phyloP scores from a whole-genome alignment of 345 rosid species.

The Firmiana major region DNA sequence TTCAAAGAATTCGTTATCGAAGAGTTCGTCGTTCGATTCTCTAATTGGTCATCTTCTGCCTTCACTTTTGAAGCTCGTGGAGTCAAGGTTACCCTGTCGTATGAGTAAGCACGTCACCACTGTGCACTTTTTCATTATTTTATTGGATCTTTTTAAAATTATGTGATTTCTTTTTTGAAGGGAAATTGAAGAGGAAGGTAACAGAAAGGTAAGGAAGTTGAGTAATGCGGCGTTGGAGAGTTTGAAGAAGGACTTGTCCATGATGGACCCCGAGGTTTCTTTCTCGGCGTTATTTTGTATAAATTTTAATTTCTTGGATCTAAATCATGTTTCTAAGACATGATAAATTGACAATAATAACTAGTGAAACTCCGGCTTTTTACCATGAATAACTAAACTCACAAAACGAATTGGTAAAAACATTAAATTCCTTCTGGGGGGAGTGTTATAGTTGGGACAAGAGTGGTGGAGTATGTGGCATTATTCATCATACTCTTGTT shows the following conservation, averaged over 20 bases:
- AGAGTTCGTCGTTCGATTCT: conserved; percentile 45
- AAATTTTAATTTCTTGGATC: background rate
- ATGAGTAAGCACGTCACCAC: conserved; percentile 5
- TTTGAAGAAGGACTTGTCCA: conserved; percentile 46
- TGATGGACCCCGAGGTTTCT: conserved; percentile 80
- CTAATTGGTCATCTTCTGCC: conserved; percentile 70
- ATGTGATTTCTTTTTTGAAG: conserved; percentile 20
- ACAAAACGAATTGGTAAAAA: background rate
- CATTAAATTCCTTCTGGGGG: background rate
- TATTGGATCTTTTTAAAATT: background rate
- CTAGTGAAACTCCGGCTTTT: background rate
- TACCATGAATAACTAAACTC: background rate
- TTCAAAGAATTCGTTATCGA: conserved; percentile 53
- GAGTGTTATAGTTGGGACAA: background rate
- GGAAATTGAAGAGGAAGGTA: conserved; percentile 37
- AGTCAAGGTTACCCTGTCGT: conserved; percentile 25
- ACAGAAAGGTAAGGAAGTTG: conserved; percentile 27
- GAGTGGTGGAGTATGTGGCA: background rate
- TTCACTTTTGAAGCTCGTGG: conserved; percentile 57
- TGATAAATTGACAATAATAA: background rate
- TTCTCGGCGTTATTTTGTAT: background rate
- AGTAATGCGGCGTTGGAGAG: conserved; percentile 29
- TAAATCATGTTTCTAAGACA: background rate
- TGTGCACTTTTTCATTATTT: background rate
- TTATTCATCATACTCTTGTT: background rate